Conservation (phyloP, 768 basidiomycete genomes). For the Pleurotus cornucopiae region DNA sequence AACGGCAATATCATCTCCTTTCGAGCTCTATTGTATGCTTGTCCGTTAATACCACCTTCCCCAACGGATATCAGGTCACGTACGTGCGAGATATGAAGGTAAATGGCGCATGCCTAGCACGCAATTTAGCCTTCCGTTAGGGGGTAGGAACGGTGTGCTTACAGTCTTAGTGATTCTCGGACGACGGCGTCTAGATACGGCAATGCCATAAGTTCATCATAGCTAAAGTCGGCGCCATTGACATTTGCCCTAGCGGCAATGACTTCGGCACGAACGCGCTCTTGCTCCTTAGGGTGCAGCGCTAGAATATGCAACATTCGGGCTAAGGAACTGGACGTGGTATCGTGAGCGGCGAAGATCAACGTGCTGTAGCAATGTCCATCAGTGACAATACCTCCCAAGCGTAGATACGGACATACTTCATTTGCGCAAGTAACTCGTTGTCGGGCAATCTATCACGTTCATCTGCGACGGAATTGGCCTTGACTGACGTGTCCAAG, state of each 20-base stretch:
- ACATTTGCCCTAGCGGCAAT: constrained; percentile 12
- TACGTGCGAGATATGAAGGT: constrained; percentile 17
- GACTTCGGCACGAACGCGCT: constrained; percentile 20
- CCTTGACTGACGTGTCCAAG: constrained; percentile 26
- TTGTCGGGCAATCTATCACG: constrained; percentile 27
- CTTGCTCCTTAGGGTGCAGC: constrained; percentile 15
- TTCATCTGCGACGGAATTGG: constrained; percentile 29
- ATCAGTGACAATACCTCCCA: constrained; percentile 8
- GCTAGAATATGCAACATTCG: constrained; percentile 11
- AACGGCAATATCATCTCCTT: constrained; percentile 24
- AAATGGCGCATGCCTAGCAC: constrained; percentile 15
- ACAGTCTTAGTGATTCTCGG: constrained; percentile 28
- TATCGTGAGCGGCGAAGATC: constrained; percentile 12
- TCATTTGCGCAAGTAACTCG: constrained; percentile 36
- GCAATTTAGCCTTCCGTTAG: not conserved
- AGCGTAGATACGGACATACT: constrained; percentile 15
- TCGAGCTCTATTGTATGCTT: constrained; percentile 10
- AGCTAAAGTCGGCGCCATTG: constrained; percentile 14
- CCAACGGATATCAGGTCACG: not conserved
- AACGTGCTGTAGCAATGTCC: constrained; percentile 12
- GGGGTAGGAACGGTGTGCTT: constrained; percentile 10
- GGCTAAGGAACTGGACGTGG: constrained; percentile 11
- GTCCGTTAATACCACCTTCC: too few relatives aligned
- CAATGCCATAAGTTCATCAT: constrained; percentile 14
- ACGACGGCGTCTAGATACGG: constrained; percentile 26